Evolutionary conservation across 2,329 filamentous ascomycete genomes (phyloP).

Genomic region (Cyanodermella asteris): DNA sequence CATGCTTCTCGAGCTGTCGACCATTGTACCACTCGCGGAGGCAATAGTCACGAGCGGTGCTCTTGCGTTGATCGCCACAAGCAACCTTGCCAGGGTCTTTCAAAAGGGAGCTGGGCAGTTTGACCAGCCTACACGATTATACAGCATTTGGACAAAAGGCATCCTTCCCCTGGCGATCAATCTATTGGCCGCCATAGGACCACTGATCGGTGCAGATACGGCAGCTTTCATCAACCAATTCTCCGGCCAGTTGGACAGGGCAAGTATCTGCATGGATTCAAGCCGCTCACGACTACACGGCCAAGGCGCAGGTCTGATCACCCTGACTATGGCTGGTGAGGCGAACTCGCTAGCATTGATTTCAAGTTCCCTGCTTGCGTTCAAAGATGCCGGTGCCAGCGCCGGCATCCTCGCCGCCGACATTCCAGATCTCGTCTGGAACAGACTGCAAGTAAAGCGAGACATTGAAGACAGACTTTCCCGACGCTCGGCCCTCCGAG

Average conservation of each 20-base stretch:
- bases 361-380: slow-evolving; percentile 45
- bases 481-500: slow-evolving; percentile 44
- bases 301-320: slow-evolving; percentile 38
- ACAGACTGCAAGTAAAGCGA: slow-evolving; percentile 48
- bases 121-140: slow-evolving; percentile 53
- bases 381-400: slow-evolving; percentile 42
- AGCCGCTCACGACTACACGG: slow-evolving; percentile 26
- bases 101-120: slow-evolving; percentile 52
- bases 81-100: slow-evolving; percentile 59
- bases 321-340: slow-evolving; percentile 52
- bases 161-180: slow-evolving; percentile 78
- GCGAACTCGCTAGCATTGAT: slow-evolving; percentile 60
- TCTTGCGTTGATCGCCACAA: slow-evolving; percentile 55
- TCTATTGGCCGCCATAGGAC: slow-evolving; percentile 59
- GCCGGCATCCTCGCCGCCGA: slow-evolving; percentile 35
- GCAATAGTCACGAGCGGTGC: slow-evolving; percentile 75
- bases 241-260: slow-evolving; percentile 51
- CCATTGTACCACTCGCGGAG: slow-evolving; percentile 60
- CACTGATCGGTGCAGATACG: slow-evolving; percentile 64
- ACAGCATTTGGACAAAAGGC: slow-evolving; percentile 74
- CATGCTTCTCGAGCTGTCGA: slow-evolving; percentile 73
- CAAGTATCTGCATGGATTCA: slow-evolving; percentile 46
- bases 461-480: slow-evolving; percentile 67
- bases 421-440: slow-evolving; percentile 54
- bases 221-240: slow-evolving; percentile 79